Evolutionary conservation across 164 flowering plant species (phyloP), one percentile per base, ranked within the genome.

Genomic region (Umbilicus rupestris): DNA sequence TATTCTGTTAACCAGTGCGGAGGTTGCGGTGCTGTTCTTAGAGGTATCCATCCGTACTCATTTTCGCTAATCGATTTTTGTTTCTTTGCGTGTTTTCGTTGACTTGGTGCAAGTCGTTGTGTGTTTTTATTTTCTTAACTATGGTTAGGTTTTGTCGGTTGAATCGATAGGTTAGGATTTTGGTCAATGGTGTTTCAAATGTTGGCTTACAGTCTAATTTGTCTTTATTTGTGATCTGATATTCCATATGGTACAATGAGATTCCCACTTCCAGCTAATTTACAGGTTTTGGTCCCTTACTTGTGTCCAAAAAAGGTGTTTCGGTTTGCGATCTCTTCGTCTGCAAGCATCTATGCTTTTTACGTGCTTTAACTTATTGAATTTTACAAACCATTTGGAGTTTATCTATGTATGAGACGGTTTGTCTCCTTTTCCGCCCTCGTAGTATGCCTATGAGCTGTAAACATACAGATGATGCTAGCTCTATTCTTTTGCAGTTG

Each of bases 1-100:
- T 77, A 70, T 64, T 70, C 82, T 64, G 76, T 81, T 46, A 77
- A 73, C 58, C 79, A 72, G 66, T 81, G 84, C 50, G 81, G 82
- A 45, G 82, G 81, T 22, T 81, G 84, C 28, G 82, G 79, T 58
- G 72, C 84, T 70, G 79, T 81, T 74, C 82, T 81, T 52, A 66
- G 77, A 72, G 84, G 84, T 79, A 69, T 17, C 15, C 7, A 10
- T 16, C 9, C n/a, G 7, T 19, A 20, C 35, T 55, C n/a, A 7
- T 35, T 35, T 35, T 35, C 37, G 37, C 60, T 20, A 20, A 8
- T 41, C 55, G 8, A 28, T 3, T 49, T 24, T 66, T 29, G n/a
- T 20, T n/a, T 29, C 20, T 66, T 49, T 33, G 1, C 22, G 67
- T 65, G 37, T 35, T 35, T 31, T 45, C 24, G 28, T 6, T 29